Percentiles rank a stretch among this genome's conserved stretches.
Evolutionary conservation across 768 basidiomycete species (phyloP).

Genomic region (Hemileccinum impolitum): DNA sequence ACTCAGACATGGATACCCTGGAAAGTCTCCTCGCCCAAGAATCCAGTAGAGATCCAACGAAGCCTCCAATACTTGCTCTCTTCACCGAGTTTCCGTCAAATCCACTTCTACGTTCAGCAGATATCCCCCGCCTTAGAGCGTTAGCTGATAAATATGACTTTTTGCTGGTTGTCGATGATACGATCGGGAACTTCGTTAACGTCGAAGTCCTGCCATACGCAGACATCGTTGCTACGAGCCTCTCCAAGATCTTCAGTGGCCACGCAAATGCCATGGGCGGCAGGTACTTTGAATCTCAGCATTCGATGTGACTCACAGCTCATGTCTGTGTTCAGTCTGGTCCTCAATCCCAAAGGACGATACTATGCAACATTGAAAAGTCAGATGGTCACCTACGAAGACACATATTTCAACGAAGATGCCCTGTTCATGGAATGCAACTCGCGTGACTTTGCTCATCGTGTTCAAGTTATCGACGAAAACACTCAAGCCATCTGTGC

Average conservation of each 20-base stretch:
- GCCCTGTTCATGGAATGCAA: constrained; percentile 98
- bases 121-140: constrained; percentile 67
- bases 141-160: constrained; percentile 90
- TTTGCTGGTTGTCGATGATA: constrained; percentile 88
- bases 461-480: constrained; percentile 71
- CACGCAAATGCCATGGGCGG: constrained; percentile 97
- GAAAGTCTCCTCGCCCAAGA: constrained; percentile 57
- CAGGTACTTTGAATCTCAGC: constrained; percentile 53
- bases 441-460: constrained; percentile 84
- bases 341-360: constrained; percentile 76
- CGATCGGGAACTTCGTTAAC: constrained; percentile 91
- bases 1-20: constrained; percentile 70
- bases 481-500: constrained; percentile 85
- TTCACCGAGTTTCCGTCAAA: constrained; percentile 97
- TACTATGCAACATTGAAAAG: constrained; percentile 67
- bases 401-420: constrained; percentile 86
- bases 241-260: constrained; percentile 94
- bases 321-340: constrained; percentile 51
- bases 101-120: constrained; percentile 82
- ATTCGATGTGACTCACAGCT: background rate
- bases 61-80: constrained; percentile 69
- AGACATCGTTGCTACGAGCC: constrained; percentile 87
- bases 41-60: constrained; percentile 32
- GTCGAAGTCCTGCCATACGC: constrained; percentile 84
- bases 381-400: constrained; percentile 67